A percentile compares a stretch with the other conserved stretches of the same genome.
These are phyloP conservation scores for Teratosphaeria gauchensis DNA, from an alignment of 2,329 filamentous ascomycete genomes.

Conservation along the genomic window DNA sequence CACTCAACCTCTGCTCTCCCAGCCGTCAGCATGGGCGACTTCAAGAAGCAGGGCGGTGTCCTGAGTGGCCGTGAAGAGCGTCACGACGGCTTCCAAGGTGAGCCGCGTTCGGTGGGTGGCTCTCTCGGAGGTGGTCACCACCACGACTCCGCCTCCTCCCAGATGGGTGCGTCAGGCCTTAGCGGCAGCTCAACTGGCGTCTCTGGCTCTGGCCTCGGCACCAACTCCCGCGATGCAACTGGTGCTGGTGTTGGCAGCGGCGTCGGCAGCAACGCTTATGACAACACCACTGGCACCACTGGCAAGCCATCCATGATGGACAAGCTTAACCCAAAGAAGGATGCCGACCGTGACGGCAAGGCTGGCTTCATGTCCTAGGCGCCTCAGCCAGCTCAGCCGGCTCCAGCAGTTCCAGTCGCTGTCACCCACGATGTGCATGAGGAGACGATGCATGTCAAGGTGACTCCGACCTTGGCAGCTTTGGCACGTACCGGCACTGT, in stretches of 20 bases:
- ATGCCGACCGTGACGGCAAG: constrained; percentile 48
- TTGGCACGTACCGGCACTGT: constrained; percentile 1
- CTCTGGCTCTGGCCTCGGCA: neutral
- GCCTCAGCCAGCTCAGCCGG: neutral
- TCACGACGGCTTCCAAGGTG: constrained; percentile 52
- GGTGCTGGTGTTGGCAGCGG: neutral
- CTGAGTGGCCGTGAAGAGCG: constrained; percentile 47
- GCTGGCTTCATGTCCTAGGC: constrained; percentile 42
- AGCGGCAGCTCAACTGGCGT: constrained; percentile 4
- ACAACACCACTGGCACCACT: constrained; percentile 3
- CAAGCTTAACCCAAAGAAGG: constrained; percentile 45
- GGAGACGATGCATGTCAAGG: constrained; percentile 2
- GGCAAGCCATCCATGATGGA: constrained; percentile 43
- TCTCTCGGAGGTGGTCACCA: constrained; percentile 4
- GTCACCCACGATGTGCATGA: neutral
- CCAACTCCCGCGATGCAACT: neutral
- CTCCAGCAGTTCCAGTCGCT: neutral
- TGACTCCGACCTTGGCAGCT: constrained; percentile 1
- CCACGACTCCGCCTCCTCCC: neutral
- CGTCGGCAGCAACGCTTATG: neutral
- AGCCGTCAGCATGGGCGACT: constrained; percentile 55
- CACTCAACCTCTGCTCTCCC: constrained; percentile 57
- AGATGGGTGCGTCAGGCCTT: constrained; percentile 6
- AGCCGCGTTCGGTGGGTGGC: constrained; percentile 36
- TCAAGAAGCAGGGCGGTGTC: constrained; percentile 46